Evolutionary conservation across 148 eudicot species (phyloP), one percentile per base, ranked within the genome.

Genomic region (Diospyros lotus): DNA sequence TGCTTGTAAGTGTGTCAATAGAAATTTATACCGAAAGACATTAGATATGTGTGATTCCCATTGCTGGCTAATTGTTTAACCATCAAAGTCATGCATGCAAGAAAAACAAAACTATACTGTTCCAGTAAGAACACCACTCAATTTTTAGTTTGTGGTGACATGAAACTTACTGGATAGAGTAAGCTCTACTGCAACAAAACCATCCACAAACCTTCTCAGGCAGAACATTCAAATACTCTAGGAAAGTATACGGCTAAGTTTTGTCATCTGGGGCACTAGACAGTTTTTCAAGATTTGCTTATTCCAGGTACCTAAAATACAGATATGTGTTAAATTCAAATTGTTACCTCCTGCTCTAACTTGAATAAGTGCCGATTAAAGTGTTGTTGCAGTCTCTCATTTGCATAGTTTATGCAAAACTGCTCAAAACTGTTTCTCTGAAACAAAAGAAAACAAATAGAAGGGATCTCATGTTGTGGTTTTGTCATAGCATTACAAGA

Each of bases 351-450:
- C 75, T 95, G 99, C 80, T 95, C 97, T 71, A 95, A 78, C 80
- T 95, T 95, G 85, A 95, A 92, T 68, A 95, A 79, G 81, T 95
- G 99, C 14, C 96, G 97, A 73, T 92, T 95, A 73, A 95, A 95
- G 80, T 95, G 99, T 77, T 95, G 99, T 75, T 95, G 99, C 73
- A 95, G 76, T 80, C 99, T 88, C 83, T 95, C 99, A 85, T 95
- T 95, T 64, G 99, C 97, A 86, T 95, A 95, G 76, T 95, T 95
- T 58, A 95, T 95, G 85, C 99, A 95, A 79, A 95, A 95, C 73
- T 95, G 99, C 85, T 95, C 99, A 76, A 95, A 95, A 84, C 99
- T 95, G 76, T 95, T 95, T 75, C 78, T 89, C 98, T 95, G 89
- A 63, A 73, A 46, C 71, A 45, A 67, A 83, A 65, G 4, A 74